A percentile compares a stretch with the other conserved stretches of the same genome.
These are phyloP conservation scores for Vaccinium darrowii DNA, from an alignment of 148 eudicot species.

Conservation along the genomic window DNA sequence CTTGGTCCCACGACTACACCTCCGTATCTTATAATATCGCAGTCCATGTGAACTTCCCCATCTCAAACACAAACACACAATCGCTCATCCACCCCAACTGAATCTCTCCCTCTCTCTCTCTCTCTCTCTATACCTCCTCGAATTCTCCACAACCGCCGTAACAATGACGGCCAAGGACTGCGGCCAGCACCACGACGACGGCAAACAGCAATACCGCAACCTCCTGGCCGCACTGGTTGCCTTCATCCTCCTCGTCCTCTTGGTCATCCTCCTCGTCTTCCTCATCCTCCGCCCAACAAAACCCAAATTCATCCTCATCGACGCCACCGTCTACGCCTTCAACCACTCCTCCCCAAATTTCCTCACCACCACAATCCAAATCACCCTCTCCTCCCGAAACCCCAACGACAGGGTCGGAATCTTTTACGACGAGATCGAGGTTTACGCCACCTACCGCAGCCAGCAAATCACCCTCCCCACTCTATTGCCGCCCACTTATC, in stretches of 20 bases:
- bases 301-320: conserved; percentile 46
- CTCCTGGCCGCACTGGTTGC: conserved; percentile 3
- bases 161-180: not conserved
- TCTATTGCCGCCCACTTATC: conserved; percentile 30
- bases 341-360: conserved; percentile 38
- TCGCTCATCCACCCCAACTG: not conserved
- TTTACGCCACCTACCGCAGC: conserved; percentile 39
- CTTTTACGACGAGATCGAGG: conserved; percentile 44
- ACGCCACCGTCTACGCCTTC: conserved; percentile 48
- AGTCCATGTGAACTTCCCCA: not conserved
- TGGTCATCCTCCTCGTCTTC: conserved; percentile 38
- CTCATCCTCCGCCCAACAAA: conserved; percentile 48
- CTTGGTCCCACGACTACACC: no score
- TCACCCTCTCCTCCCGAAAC: conserved; percentile 46
- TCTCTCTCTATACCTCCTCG: not conserved
- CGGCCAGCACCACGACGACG: not conserved
- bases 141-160: not conserved
- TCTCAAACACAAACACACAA: not conserved
- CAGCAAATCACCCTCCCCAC: conserved; percentile 49
- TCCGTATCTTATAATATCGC: not conserved
- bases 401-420: conserved; percentile 46
- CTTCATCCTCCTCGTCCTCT: conserved; percentile 29
- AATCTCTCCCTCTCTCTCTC: not conserved
- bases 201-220: not conserved
- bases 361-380: conserved; percentile 36